Evolutionary conservation across 352 stramenopile genomes (phyloP).

Genomic region (Phytophthora citrophthora): DNA sequence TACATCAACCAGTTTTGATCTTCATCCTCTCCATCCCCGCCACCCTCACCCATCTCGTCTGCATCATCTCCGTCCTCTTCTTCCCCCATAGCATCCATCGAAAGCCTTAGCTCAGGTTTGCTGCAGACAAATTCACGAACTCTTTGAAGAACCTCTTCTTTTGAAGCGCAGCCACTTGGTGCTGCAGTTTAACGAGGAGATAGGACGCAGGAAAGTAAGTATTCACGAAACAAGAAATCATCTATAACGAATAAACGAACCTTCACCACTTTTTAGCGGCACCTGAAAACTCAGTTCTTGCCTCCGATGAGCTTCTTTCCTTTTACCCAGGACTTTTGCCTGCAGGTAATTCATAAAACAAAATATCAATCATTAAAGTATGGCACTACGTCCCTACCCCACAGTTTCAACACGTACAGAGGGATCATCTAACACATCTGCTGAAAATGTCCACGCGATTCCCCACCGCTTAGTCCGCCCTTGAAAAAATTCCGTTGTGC

Average conservation of each 20-base stretch:
- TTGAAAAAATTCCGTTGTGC: conserved; percentile 95
- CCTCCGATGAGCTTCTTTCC: conserved; percentile 74
- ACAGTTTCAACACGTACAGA: conserved; percentile 37
- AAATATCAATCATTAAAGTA: not conserved
- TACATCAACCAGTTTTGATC: conserved; percentile 17
- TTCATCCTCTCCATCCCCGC: not conserved
- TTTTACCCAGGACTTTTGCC: conserved; percentile 83
- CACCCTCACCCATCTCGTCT: not conserved
- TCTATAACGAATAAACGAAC: conserved; percentile 10
- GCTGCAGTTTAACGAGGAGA: conserved; percentile 8
- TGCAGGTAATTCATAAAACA: conserved; percentile 21
- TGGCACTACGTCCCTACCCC: not conserved
- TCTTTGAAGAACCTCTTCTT: conserved; percentile 48
- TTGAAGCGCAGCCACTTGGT: conserved; percentile 42
- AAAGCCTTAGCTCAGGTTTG: conserved; percentile 29
- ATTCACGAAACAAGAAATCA: not conserved
- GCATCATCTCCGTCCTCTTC: conserved; percentile 6
- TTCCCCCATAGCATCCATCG: conserved; percentile 12
- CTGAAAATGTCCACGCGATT: conserved; percentile 92
- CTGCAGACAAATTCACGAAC: conserved; percentile 46
- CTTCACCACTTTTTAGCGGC: conserved; percentile 25
- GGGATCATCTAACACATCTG: conserved; percentile 31
- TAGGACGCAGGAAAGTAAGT: not conserved
- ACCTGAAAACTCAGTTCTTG: conserved; percentile 68
- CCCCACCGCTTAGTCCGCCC: conserved; percentile 93